A percentile compares a stretch with the other conserved stretches of the same genome.
Conservation (phyloP, 768 basidiomycete genomes). For the Termitomyces sp. region DNA sequence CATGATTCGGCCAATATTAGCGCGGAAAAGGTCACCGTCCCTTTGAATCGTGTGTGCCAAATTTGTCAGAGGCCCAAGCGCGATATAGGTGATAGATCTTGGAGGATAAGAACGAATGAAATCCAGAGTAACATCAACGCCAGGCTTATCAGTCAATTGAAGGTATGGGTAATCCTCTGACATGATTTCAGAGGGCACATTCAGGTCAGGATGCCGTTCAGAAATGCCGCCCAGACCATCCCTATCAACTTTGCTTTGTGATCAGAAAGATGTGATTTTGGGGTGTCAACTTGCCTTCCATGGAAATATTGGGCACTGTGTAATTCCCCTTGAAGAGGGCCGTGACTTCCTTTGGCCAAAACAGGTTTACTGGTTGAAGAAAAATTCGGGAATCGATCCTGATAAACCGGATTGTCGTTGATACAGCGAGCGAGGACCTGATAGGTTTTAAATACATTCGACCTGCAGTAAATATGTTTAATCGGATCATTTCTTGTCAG, state of each 20-base stretch:
- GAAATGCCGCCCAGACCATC: conserved; percentile 65
- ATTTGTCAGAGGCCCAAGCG: conserved; percentile 75
- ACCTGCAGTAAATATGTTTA: conserved; percentile 28
- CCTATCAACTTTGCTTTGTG: conserved; percentile 26
- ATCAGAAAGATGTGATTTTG: not conserved
- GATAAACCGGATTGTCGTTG: conserved; percentile 45
- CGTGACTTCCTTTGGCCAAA: conserved; percentile 55
- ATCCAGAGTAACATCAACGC: conserved; percentile 47
- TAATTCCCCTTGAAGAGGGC: conserved; percentile 64
- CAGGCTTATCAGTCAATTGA: conserved; percentile 36
- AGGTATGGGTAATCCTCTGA: conserved; percentile 37
- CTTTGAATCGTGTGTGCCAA: conserved; percentile 60
- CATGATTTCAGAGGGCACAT: conserved; percentile 20
- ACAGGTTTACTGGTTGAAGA: conserved; percentile 45
- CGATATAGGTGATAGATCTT: conserved; percentile 62
- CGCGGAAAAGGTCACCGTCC: conserved; percentile 45
- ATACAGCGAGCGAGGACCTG: conserved; percentile 59
- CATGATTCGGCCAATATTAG: conserved; percentile 67
- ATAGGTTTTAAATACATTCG: conserved; percentile 74
- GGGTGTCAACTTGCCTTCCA: conserved; percentile 45
- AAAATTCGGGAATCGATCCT: conserved; percentile 58
- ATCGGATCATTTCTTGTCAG: not conserved
- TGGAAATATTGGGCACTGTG: conserved; percentile 85
- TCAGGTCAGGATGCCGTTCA: conserved; percentile 60
- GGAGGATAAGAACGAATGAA: conserved; percentile 46